These are phyloP conservation scores for Chalciporus chontae DNA, from an alignment of 768 basidiomycete genomes.

Conservation along the genomic window DNA sequence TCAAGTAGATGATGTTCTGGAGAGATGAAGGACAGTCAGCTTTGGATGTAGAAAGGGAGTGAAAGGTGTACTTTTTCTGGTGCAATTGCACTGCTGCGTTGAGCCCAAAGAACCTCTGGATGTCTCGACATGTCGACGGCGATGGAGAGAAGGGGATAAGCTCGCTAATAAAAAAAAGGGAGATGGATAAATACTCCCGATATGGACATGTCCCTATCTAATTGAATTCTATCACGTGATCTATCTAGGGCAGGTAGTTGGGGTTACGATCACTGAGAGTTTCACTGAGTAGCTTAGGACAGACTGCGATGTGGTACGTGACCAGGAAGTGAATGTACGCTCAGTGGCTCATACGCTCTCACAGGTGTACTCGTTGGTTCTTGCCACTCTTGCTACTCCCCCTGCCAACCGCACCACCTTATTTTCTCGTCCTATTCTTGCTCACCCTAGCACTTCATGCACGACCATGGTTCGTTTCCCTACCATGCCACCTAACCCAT, in stretches of 20 bases:
- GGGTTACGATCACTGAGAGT: too few species aligned
- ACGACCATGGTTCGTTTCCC: constrained; percentile 66
- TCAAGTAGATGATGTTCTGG: constrained; percentile 85
- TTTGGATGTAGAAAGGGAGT: background rate
- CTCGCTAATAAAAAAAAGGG: constrained; percentile 8
- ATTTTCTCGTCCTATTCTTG: constrained; percentile 73
- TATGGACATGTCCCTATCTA: constrained; percentile 4
- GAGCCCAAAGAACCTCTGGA: constrained; percentile 94
- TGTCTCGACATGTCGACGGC: constrained; percentile 44
- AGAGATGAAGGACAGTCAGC: constrained; percentile 1
- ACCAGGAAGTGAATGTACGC: constrained; percentile 1
- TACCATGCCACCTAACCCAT: background rate
- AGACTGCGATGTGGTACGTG: constrained; percentile 65
- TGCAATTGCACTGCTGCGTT: constrained; percentile 69
- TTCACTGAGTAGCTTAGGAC: too few species aligned
- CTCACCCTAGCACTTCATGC: constrained; percentile 78
- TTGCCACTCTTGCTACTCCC: constrained; percentile 74
- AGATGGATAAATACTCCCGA: constrained; percentile 28
- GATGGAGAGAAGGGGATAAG: background rate
- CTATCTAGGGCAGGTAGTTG: background rate
- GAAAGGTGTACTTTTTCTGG: constrained; percentile 59
- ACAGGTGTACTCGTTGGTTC: constrained; percentile 85
- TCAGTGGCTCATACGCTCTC: background rate
- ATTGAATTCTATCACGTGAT: constrained; percentile 21
- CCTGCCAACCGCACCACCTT: constrained; percentile 76